Base-by-base conservation (phyloP, 306 rosid genomes). In the Abrus pulchellus region DNA sequence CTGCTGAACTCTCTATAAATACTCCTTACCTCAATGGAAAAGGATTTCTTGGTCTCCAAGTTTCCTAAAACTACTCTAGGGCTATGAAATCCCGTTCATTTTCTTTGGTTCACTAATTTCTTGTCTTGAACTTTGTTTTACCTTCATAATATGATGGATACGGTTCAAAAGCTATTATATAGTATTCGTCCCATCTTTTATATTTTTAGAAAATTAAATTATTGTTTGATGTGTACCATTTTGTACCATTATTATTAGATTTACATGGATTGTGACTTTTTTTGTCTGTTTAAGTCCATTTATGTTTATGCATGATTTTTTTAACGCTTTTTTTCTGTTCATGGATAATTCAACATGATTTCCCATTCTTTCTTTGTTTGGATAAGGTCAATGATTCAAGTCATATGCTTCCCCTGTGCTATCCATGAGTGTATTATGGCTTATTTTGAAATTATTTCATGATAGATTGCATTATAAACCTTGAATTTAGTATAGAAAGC, bases 291-390 rank as follows among this genome's bases (percentile, higher is more conserved):
- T 65, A 11, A 34, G 3, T 65, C 34, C 13, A 2, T 50, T n/a
- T 44, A 12, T 59, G 7, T 70, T 33, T 70, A 49, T 32, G 38
- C 27, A 9, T 27, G 5, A 60, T 59, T 59, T 74, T 20, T 44
- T 75, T 43, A 13, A 60, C 5, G 38, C 57, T 1, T 45, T 9
- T 27, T 32, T 33, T 28, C 14, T 47, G n/a, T 32, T 75, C 50
- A 9, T 40, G 80, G 61, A 75, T 62, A 36, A 34, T 75, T 62
- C 55, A 13, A 60, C 41, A 29, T 75, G 40, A 60, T 44, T 34
- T 60, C 59, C 47, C 5, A 8, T 53, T 5, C 36, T 36, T 72
- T n/a, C 48, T 36, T 36, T 72, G 20, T 6, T 32, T 32, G 33
- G n/a, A 29, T 13, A 9, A 5, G 34, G 36, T 2, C 13, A 60